A percentile compares a stretch with the other conserved stretches of the same genome.
phyloP scores from a whole-genome alignment of 2,329 filamentous ascomycete genomes.

The Colletotrichum brevisporum region DNA sequence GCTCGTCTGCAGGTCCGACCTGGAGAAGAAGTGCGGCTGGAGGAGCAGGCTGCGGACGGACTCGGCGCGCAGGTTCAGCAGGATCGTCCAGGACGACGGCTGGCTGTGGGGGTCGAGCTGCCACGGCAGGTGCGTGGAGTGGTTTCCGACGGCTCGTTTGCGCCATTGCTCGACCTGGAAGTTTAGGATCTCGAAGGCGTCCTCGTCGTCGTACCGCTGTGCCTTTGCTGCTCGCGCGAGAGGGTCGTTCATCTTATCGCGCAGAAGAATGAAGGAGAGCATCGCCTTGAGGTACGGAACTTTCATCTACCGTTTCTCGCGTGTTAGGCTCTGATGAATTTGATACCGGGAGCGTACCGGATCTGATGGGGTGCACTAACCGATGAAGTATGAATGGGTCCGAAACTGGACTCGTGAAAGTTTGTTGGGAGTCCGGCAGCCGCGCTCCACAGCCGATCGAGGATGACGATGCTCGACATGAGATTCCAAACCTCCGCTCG shows the following conservation, averaged over 20 bases:
- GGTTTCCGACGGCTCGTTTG: slow-evolving; percentile 43
- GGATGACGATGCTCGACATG: slow-evolving; percentile 36
- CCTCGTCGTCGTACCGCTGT: slow-evolving; percentile 44
- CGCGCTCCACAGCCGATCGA: slow-evolving; percentile 42
- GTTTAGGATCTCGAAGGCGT: slow-evolving; percentile 47
- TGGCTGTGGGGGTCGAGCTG: neutral
- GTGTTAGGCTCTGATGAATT: neutral
- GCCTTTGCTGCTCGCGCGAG: slow-evolving; percentile 35
- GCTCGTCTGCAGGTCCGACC: slow-evolving; percentile 7
- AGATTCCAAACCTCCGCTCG: slow-evolving; percentile 22
- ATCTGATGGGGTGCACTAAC: neutral
- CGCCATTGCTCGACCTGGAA: slow-evolving; percentile 47
- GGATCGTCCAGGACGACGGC: neutral
- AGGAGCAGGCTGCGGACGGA: slow-evolving; percentile 6
- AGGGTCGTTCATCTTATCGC: slow-evolving; percentile 43
- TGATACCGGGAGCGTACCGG: neutral
- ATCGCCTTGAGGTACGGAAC: slow-evolving; percentile 42
- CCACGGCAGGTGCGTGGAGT: neutral
- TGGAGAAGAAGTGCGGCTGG: slow-evolving; percentile 3
- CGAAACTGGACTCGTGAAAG: slow-evolving; percentile 38
- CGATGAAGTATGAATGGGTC: slow-evolving; percentile 4
- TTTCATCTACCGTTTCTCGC: slow-evolving; percentile 1
- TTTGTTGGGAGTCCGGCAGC: slow-evolving; percentile 39
- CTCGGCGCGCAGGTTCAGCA: slow-evolving; percentile 5
- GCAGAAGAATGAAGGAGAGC: slow-evolving; percentile 42